Evolutionary conservation across 176 grass and related monocot species (phyloP), one percentile per base, ranked within the genome.

Genomic region (Ensete ventricosum): DNA sequence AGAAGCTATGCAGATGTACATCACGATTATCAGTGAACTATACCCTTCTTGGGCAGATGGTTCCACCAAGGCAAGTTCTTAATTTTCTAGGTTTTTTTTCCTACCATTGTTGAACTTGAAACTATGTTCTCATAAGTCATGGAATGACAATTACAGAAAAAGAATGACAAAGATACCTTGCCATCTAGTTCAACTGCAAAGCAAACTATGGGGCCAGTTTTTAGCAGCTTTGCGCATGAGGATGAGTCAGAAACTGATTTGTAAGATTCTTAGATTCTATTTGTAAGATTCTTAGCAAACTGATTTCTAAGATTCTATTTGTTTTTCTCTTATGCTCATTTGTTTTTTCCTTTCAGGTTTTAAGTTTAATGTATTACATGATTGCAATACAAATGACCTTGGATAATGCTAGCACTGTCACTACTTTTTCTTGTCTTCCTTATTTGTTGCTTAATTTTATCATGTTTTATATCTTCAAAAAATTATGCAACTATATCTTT

Each of bases 1-100:
- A 79, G 95, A 99, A 71, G 90, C 95, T 64, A 99, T 99, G 95
- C 80, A 91, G 72, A 83, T 89, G 67, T 99, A 99, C 84, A 91
- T 94, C 74, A 80, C 68, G 62, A 85, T 94, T 65, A 86, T 99
- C 49, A 75, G 87, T 67, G 82, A 91, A 66, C 58, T 94, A 77
- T 99, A 93, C 78, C 95, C 95, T 81, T 80, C 85, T 58, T 99
- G 95, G 95, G 66, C 82, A 53, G 69, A 51, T 49, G 90, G 86
- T 80, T 87, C 86, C 0, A 66, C 79, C 34, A 59, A 53, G 1
- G 95, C 87, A 81, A 85, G 80, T 77, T 81, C 25, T 25, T 60
- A 34, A 55, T 20, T 74, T 23, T 27, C 0, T 13, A 55, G 0
- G 6, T 10, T 57, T 14, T 55, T n/a, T 57, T 17, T 26, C 25